Percentiles rank a stretch among this genome's conserved stretches.
phyloP scores from a whole-genome alignment of 1,139 yeast species.

The Taphrina betulina region DNA sequence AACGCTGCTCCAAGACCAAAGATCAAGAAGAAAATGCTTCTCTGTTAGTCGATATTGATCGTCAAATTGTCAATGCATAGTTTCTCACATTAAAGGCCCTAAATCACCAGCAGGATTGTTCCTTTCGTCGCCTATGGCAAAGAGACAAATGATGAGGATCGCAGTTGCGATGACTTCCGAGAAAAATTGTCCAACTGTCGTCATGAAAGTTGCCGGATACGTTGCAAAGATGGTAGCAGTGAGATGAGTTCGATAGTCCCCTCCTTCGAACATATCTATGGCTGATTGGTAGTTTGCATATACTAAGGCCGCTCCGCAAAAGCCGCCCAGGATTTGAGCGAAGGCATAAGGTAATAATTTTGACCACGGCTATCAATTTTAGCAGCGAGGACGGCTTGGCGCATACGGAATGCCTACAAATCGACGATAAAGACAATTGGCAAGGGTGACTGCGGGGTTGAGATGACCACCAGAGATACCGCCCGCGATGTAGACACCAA shows the following conservation, averaged over 20 bases:
- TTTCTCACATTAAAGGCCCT: slow-evolving; percentile 52
- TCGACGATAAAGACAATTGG: slow-evolving; percentile 42
- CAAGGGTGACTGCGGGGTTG: slow-evolving; percentile 44
- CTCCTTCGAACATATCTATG: slow-evolving; percentile 42
- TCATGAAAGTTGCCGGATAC: slow-evolving; percentile 49
- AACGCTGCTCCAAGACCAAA: slow-evolving; percentile 50
- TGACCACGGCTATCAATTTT: too few relatives aligned
- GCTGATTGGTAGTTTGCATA: slow-evolving; percentile 43
- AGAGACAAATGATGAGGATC: slow-evolving; percentile 49
- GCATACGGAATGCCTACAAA: too few relatives aligned
- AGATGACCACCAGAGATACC: slow-evolving; percentile 45
- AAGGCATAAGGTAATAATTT: slow-evolving; percentile 41
- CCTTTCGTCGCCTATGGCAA: slow-evolving; percentile 53
- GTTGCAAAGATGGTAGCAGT: slow-evolving; percentile 52
- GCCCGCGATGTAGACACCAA: slow-evolving; percentile 39
- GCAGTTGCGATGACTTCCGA: slow-evolving; percentile 52
- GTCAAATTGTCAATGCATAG: too few relatives aligned
- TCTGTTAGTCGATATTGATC: too few relatives aligned
- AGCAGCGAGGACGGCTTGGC: too few relatives aligned
- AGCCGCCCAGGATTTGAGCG: slow-evolving; percentile 43
- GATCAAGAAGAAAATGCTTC: slow-evolving; percentile 49
- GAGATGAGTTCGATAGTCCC: slow-evolving; percentile 40
- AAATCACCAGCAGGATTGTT: slow-evolving; percentile 49
- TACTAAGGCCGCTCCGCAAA: slow-evolving; percentile 42
- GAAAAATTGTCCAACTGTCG: slow-evolving; percentile 50